Evolutionary conservation across 176 grass and related monocot species (phyloP).

Genomic region (Oryza brachyantha): DNA sequence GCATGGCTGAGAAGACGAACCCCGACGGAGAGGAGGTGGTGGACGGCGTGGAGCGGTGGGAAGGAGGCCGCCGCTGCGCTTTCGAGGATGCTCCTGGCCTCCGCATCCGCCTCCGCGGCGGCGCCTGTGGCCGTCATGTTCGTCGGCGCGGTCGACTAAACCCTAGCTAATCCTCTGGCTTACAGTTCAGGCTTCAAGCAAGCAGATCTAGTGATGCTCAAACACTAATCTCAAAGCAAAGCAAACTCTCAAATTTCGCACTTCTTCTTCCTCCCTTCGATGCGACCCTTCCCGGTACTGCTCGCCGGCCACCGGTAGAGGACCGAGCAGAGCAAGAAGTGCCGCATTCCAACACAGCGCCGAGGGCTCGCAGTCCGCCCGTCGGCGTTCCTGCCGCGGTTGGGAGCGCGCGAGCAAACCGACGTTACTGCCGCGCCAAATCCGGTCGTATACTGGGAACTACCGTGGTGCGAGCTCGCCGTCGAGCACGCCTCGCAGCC

Average conservation of each 20-base stretch:
- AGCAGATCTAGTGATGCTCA: too few relatives aligned
- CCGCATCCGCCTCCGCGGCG: conserved; percentile 13
- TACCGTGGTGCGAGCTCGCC: too few relatives aligned
- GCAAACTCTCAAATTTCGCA: not conserved
- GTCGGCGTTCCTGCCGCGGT: not conserved
- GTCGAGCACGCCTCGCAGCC: too few relatives aligned
- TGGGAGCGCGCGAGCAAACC: too few relatives aligned
- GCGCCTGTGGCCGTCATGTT: conserved; percentile 18
- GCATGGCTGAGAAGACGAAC: conserved; percentile 30
- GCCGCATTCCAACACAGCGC: not conserved
- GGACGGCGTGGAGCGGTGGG: conserved; percentile 49
- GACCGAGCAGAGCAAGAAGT: not conserved
- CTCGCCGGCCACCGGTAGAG: not conserved
- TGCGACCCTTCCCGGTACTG: too few relatives aligned
- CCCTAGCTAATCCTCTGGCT: conserved; percentile 7
- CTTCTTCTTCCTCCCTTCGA: not conserved
- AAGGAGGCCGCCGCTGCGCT: conserved; percentile 35
- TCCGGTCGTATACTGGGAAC: too few relatives aligned
- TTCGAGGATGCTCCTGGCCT: conserved; percentile 31
- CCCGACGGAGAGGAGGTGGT: conserved; percentile 64
- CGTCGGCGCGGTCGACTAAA: conserved; percentile 13
- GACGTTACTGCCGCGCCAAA: too few relatives aligned
- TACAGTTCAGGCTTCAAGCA: too few relatives aligned
- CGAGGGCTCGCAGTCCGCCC: not conserved
- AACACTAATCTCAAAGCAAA: too few relatives aligned